Base-by-base conservation (phyloP, 805 yeast genomes). In the Spathaspora boniae region DNA sequence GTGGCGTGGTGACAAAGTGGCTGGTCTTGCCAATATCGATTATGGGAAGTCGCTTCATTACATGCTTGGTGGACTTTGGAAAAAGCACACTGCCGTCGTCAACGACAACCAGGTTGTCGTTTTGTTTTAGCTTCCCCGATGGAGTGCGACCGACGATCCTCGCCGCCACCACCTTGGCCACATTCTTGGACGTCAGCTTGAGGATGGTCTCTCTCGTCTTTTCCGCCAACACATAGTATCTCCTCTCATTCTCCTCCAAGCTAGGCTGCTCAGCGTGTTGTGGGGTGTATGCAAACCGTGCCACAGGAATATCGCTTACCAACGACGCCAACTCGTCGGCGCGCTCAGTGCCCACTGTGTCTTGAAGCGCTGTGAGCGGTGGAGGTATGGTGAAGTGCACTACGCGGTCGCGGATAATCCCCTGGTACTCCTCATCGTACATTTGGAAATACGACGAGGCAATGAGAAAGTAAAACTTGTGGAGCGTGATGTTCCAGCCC, bases 391-490 rank as follows among this genome's bases (percentile, higher is more conserved):
- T 17, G n/a, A 36, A 14, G 3, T 36, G 21, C 2, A 48, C 33
- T 16, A 41, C 43, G 25, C 41, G 38, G 7, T 45, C 28, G 8
- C 31, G 7, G 7, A 62, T 56, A 26, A 58, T 55, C 14, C 43
- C 38, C 19, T 42, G 44, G 33, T 60, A 67, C 32, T 61, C 69
- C 15, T 44, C 48, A 43, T 67, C 70, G 39, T 63, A 56, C 7
- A 49, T 36, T 42, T 82, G 89, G 44, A 71, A 85, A 49, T 82
- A 76, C 0, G 84, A 75, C 2, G 88, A 77, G 0, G 86, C 97
- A 17, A 84, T 63, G 42, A 87, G 76, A 51, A 89, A 91, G 50
- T 76, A 82, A 29, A 82, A 71, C 34, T 89, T 80, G 53, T 93
- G 97, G 11, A 86, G 58, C 8, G 78, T 49, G 33, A 86, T 82